Base-by-base conservation (phyloP, 345 rosid genomes). In the Heritiera fomes region DNA sequence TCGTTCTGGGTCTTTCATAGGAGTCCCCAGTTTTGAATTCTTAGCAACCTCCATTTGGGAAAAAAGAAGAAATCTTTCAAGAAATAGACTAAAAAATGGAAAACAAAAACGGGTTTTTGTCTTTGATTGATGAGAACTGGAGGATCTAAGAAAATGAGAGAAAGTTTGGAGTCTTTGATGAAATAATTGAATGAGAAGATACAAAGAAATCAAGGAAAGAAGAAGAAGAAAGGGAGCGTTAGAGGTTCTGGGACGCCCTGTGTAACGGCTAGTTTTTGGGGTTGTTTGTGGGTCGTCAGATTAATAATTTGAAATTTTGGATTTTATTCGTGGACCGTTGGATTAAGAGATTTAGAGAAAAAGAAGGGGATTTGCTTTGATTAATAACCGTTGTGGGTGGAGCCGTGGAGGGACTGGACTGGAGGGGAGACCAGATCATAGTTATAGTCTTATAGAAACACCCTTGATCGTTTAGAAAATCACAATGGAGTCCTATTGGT, bases 251-350 rank as follows among this genome's bases (percentile, higher is more conserved):
- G 82, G 88, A 88, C 92, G 95, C 98, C 90, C 97, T 82, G 30
- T 4, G 86, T 90, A 96, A 96, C 99, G 98, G 98, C 98, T 94
- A 94, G 87, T 90, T 91, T 91, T 81, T 73, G 58, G 79, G 76
- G 75, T 46, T 77, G 71, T 53, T 20, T 79, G 55, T 30, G 62
- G 11, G 78, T 65, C 85, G 87, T 81, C 40, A 69, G 85, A 87
- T 86, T 77, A 32, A 47, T 58, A 20, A 73, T 84, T 84, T 71
- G 63, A 83, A 83, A 71, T 72, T 73, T 58, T 8, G 32, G 18
- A 32, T 71, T 41, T 53, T 41, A 30, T 78, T 23, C 20, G 30
- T 32, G 18, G 62, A 61, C 93, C 91, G 89, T 86, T 79, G 75
- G 87, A 87, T 86, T 86, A 28, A 41, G n/a, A 18, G 10, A 67